phyloP scores from a whole-genome alignment of 192 early-diverging fungal species.

The Glomus cerebriforme region DNA sequence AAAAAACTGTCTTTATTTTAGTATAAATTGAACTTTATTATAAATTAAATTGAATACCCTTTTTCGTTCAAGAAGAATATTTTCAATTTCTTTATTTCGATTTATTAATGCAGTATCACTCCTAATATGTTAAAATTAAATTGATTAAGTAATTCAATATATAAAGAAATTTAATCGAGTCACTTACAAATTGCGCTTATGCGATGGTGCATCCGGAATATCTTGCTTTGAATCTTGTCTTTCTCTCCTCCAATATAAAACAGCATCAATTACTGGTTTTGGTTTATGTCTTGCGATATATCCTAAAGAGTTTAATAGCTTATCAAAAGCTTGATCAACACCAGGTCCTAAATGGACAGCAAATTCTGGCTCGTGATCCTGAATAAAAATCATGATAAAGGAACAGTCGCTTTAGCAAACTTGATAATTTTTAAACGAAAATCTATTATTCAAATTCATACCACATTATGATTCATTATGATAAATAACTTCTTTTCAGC shows the following conservation, averaged over 20 bases:
- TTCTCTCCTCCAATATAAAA: conserved; percentile 75
- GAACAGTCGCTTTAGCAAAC: neutral
- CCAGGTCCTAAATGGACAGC: conserved; percentile 59
- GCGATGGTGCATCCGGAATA: conserved; percentile 33
- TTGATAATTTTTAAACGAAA: conserved; percentile 5
- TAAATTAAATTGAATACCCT: conserved; percentile 46
- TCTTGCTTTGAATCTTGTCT: conserved; percentile 60
- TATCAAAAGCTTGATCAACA: conserved; percentile 81
- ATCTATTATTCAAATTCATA: conserved; percentile 22
- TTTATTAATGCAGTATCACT: conserved; percentile 36
- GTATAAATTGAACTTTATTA: too few relatives aligned
- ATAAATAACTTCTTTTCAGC: conserved; percentile 57
- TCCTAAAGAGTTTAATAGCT: conserved; percentile 74
- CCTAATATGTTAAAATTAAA: neutral
- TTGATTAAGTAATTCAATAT: neutral
- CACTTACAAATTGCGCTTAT: conserved; percentile 25
- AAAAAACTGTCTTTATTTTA: too few relatives aligned
- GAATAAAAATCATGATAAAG: conserved; percentile 15
- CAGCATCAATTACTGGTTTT: conserved; percentile 78
- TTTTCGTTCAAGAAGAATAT: conserved; percentile 63
- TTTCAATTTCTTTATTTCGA: conserved; percentile 54
- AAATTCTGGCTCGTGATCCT: conserved; percentile 72
- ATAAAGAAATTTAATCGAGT: neutral
- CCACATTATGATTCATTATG: conserved; percentile 44
- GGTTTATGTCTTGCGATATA: conserved; percentile 82